These are phyloP conservation scores for Aspergillus incahuasiensis DNA, from an alignment of 495 filamentous ascomycete genomes.

Conservation along the genomic window DNA sequence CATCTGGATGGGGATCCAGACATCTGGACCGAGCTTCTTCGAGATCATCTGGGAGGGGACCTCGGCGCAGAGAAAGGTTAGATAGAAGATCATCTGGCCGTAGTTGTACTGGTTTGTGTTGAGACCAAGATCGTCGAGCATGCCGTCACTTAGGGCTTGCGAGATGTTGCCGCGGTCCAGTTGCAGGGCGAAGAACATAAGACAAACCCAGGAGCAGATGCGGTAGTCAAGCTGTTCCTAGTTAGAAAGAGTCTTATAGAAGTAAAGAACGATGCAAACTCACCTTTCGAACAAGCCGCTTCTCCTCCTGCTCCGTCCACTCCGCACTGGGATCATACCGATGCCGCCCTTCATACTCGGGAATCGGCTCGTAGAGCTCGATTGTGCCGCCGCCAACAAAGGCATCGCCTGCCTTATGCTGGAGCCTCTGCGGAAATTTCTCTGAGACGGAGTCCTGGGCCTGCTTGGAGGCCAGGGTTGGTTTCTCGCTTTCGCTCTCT, in stretches of 20 bases:
- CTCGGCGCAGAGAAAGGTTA: constrained; percentile 46
- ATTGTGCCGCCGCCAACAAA: background rate
- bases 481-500: background rate
- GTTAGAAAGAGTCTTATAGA: background rate
- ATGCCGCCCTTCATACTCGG: constrained; percentile 48
- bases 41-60: constrained; percentile 51
- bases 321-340: constrained; percentile 45
- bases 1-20: constrained; percentile 70
- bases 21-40: constrained; percentile 64
- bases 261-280: no score
- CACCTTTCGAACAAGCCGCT: constrained; percentile 22
- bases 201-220: constrained; percentile 56
- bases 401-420: background rate
- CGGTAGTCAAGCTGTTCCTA: constrained; percentile 25
- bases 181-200: constrained; percentile 75
- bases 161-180: constrained; percentile 67
- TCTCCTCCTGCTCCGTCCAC: constrained; percentile 48
- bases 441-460: background rate
- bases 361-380: constrained; percentile 23
- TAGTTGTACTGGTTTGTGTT: constrained; percentile 69
- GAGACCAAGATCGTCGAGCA: constrained; percentile 50
- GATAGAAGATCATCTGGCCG: constrained; percentile 33
- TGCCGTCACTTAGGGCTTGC: constrained; percentile 61
- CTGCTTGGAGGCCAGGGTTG: background rate
- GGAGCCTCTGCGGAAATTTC: background rate